These are phyloP conservation scores for Olyra latifolia DNA, from an alignment of 176 grass and related monocot species.

Conservation along the genomic window DNA sequence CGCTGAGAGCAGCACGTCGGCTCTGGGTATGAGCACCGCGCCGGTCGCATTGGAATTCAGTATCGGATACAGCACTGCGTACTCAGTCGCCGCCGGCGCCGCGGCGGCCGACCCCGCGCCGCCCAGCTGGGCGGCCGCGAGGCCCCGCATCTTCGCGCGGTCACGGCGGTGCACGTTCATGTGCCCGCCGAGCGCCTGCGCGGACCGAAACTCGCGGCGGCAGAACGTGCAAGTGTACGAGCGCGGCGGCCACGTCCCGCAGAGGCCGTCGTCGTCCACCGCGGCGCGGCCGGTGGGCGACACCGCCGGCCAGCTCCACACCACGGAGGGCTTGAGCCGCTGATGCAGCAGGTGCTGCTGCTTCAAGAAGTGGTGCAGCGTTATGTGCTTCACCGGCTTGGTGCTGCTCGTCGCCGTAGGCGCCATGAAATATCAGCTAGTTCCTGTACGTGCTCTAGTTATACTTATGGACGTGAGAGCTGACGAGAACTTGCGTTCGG, in stretches of 20 bases:
- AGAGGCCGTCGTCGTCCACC: slow-evolving; percentile 38
- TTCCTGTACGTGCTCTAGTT: background rate
- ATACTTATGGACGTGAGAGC: background rate
- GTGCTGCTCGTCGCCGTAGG: slow-evolving; percentile 25
- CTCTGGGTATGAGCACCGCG: slow-evolving; percentile 41
- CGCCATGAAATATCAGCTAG: slow-evolving; percentile 23
- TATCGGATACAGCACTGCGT: slow-evolving; percentile 47
- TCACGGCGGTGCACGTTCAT: slow-evolving; percentile 81
- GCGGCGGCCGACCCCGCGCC: background rate
- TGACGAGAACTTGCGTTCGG: slow-evolving; percentile 26
- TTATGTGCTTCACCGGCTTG: slow-evolving; percentile 26
- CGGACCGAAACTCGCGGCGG: slow-evolving; percentile 63
- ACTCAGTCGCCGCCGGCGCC: background rate
- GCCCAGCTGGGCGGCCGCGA: background rate
- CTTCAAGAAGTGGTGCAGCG: slow-evolving; percentile 41
- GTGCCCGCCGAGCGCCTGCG: slow-evolving; percentile 57
- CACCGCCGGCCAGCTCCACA: slow-evolving; percentile 42
- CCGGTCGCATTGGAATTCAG: slow-evolving; percentile 38
- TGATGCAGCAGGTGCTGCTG: slow-evolving; percentile 32
- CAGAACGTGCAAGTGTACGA: slow-evolving; percentile 66
- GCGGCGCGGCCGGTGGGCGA: background rate
- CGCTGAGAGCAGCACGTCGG: slow-evolving; percentile 28
- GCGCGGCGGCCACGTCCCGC: slow-evolving; percentile 49
- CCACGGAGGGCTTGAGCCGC: slow-evolving; percentile 43
- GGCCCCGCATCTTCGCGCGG: slow-evolving; percentile 54